Base-by-base conservation (phyloP, 2,329 filamentous ascomycete species). In the Penicillium thymicola region DNA sequence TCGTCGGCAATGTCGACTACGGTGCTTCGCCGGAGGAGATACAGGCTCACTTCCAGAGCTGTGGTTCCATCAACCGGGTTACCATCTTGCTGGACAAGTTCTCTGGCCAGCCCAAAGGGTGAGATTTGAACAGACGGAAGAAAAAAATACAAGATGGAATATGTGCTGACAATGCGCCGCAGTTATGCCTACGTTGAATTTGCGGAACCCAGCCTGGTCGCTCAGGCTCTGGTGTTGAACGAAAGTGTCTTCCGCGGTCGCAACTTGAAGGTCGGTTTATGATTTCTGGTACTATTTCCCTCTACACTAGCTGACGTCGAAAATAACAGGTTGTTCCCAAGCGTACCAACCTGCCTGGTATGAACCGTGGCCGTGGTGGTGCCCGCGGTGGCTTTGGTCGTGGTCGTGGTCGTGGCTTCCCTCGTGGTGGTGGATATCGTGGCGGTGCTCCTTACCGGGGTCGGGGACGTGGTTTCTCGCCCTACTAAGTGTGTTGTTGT, bases 141-240 rank as follows among this genome's bases (percentile, higher is more conserved):
- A 32, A 32, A 30, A 49, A 23, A 23, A 32, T 51, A 16, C 21
- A 44, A 46, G 34, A 18, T 62, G 16, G 28, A 16, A 36, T 55
- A 43, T 36, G 16, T 48, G 21, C 14, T 51, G 53, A 51, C n/a
- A 51, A 27, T 1, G 23, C 11, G 14, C 38, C 76, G 75, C 76
- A 97, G 92, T 64, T 99, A 99, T 79, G 94, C 94, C 71, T 99
- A 99, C 78, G 94, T 99, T 69, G 94, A 99, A 78, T 99, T 99
- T 73, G 89, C 90, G 59, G 94, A 97, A 78, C 92, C 94, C 47
- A 92, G 86, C 76, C 82, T 97, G 59, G 93, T 99, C 61, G 91
- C 90, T 46, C 90, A 96, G 75, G 94, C 94, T 27, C 83, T 99
- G 59, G 92, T 97, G 40, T 81, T 99, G 56, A 97, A 99, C 75